Evolutionary conservation across 1,284 basidiomycete species (phyloP).

Genomic region (Melampsora americana): DNA sequence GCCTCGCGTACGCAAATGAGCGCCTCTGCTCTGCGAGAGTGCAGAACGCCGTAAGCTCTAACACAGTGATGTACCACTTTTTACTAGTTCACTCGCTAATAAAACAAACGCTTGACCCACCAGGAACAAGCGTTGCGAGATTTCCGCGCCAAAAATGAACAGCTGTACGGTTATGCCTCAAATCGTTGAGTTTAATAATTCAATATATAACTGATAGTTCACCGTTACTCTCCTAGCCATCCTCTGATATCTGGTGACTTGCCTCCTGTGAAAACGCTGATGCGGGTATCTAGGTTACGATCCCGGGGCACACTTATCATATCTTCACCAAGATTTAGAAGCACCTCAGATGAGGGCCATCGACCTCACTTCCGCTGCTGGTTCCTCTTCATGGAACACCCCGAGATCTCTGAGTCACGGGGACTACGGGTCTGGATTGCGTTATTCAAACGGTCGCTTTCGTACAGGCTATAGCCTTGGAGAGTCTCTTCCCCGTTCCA

Average conservation of each 20-base stretch:
- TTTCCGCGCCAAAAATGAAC: not conserved
- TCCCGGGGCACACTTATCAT: not conserved
- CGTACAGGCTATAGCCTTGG: constrained; percentile 2
- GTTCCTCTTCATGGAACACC: not conserved
- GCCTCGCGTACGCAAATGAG: not conserved
- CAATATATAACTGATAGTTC: not conserved
- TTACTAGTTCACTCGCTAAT: not conserved
- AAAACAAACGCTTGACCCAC: not conserved
- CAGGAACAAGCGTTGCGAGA: constrained; percentile 8
- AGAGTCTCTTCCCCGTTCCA: constrained; percentile 6
- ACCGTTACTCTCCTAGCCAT: not conserved
- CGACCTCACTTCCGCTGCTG: not conserved
- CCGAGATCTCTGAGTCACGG: not conserved
- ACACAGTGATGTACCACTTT: not conserved
- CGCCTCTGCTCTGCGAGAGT: constrained; percentile 10
- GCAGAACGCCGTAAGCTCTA: not conserved
- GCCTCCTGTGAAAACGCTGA: not conserved
- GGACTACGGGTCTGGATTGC: not conserved
- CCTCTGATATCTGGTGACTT: not conserved
- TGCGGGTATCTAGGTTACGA: not conserved
- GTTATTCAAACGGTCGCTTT: not conserved
- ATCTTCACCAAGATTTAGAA: not conserved
- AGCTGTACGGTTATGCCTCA: not conserved
- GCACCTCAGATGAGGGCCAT: not conserved
- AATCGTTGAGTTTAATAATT: not conserved